phyloP scores from a whole-genome alignment of 2,329 filamentous ascomycete species.

The Penicillium sp. region DNA sequence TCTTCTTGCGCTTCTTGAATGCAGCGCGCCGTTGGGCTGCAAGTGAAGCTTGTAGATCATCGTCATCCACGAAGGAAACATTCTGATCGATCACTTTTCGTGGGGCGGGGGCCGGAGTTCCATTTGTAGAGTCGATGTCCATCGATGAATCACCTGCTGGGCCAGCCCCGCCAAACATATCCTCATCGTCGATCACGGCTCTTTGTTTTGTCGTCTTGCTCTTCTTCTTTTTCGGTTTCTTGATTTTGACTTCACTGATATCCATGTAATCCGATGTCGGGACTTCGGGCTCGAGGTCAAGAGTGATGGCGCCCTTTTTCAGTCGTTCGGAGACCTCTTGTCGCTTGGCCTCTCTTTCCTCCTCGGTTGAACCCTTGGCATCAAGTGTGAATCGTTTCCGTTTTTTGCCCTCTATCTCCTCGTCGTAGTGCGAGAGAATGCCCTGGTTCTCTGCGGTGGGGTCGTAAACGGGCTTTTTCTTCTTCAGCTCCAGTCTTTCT shows the following conservation, averaged over 20 bases:
- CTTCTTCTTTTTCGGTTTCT: conserved; percentile 89
- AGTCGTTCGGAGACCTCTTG: conserved; percentile 60
- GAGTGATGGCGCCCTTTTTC: conserved; percentile 72
- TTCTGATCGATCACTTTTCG: conserved; percentile 70
- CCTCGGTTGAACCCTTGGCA: conserved; percentile 70
- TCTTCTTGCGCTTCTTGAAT: conserved; percentile 89
- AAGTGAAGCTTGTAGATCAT: conserved; percentile 85
- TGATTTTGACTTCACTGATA: conserved; percentile 83
- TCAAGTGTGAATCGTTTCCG: conserved; percentile 86
- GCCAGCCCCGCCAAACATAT: conserved; percentile 51
- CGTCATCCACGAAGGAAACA: conserved; percentile 80
- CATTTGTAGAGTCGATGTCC: conserved; percentile 72
- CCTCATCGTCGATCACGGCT: conserved; percentile 62
- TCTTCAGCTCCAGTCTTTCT: conserved; percentile 83
- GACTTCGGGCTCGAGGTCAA: conserved; percentile 72
- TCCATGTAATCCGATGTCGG: conserved; percentile 88
- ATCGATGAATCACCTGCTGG: conserved; percentile 60
- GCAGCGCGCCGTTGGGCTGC: conserved; percentile 81
- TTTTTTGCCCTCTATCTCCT: conserved; percentile 91
- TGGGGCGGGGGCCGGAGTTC: conserved; percentile 40
- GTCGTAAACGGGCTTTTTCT: conserved; percentile 87
- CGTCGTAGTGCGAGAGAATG: conserved; percentile 90
- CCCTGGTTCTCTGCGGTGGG: conserved; percentile 71
- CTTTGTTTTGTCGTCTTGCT: conserved; percentile 75
- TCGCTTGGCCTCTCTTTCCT: conserved; percentile 62